Evolutionary conservation across 805 yeast genomes (phyloP).

Genomic region (Kazachstania taianensis): DNA sequence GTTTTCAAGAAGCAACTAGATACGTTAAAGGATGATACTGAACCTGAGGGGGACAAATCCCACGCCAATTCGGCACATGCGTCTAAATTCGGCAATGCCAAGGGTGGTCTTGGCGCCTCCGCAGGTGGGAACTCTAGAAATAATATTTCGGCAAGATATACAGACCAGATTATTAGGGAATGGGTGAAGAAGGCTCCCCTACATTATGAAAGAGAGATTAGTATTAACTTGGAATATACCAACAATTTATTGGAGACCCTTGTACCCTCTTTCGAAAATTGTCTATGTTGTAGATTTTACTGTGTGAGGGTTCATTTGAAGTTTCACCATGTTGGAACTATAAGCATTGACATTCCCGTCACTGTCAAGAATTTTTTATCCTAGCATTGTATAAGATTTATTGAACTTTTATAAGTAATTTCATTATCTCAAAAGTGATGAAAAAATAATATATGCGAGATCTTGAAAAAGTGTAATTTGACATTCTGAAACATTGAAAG

Average conservation of each 20-base stretch:
- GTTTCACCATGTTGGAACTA: conserved; percentile 16
- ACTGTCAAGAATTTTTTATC: conserved; percentile 7
- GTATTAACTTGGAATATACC: conserved; percentile 9
- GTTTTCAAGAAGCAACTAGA: conserved; percentile 24
- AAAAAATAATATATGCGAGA: too few relatives aligned
- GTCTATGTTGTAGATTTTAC: conserved; percentile 38
- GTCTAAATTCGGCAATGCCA: neutral
- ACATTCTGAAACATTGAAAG: too few relatives aligned
- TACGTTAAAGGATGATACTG: conserved; percentile 13
- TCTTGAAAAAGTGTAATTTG: too few relatives aligned
- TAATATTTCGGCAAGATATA: conserved; percentile 13
- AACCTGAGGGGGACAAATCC: neutral
- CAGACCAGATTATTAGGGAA: conserved; percentile 13
- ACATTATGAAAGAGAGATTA: conserved; percentile 27
- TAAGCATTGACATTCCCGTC: conserved; percentile 11
- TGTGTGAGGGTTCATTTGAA: conserved; percentile 34
- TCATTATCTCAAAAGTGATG: too few relatives aligned
- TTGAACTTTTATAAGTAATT: too few relatives aligned
- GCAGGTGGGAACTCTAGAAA: neutral
- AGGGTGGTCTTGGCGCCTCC: neutral
- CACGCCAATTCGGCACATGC: neutral
- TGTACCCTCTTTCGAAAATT: conserved; percentile 39
- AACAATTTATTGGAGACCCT: conserved; percentile 32
- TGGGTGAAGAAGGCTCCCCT: conserved; percentile 26
- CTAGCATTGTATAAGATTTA: too few relatives aligned